Conservation (phyloP, 345 rosid species). For the Kernera saxatilis region DNA sequence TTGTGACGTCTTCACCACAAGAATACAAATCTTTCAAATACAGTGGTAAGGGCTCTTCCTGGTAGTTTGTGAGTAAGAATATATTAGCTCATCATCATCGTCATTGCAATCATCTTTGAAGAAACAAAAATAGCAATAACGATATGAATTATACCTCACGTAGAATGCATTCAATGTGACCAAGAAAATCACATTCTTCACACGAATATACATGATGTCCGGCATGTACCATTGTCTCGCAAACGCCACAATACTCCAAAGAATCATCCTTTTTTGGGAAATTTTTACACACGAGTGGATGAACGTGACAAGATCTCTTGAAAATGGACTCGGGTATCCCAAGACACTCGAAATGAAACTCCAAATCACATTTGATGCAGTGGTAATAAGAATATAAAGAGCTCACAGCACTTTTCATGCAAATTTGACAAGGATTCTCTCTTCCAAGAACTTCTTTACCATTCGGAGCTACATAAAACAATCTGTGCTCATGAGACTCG, state of each 20-base stretch:
- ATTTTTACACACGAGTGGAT: neutral
- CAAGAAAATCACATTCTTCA: constrained; percentile 9
- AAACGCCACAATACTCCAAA: constrained; percentile 18
- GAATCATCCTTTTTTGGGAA: neutral
- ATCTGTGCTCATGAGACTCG: constrained; percentile 9
- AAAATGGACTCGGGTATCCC: neutral
- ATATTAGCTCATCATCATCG: neutral
- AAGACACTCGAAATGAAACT: constrained; percentile 19
- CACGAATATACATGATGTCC: constrained; percentile 20
- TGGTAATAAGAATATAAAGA: neutral
- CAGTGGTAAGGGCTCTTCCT: neutral
- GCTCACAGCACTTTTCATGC: neutral
- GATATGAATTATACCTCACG: constrained; percentile 8
- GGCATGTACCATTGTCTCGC: neutral
- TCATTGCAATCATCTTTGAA: neutral
- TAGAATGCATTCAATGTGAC: constrained; percentile 27
- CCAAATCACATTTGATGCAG: constrained; percentile 6
- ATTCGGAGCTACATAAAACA: neutral
- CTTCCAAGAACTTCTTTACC: neutral
- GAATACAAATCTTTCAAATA: constrained; percentile 11
- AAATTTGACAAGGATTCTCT: neutral
- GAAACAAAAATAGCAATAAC: neutral
- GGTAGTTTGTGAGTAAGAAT: neutral
- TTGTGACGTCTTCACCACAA: neutral
- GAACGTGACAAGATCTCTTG: neutral